A percentile compares a stretch with the other conserved stretches of the same genome.
Conservation (phyloP, 495 filamentous ascomycete species). For the Talaromyces nanjingensis region DNA sequence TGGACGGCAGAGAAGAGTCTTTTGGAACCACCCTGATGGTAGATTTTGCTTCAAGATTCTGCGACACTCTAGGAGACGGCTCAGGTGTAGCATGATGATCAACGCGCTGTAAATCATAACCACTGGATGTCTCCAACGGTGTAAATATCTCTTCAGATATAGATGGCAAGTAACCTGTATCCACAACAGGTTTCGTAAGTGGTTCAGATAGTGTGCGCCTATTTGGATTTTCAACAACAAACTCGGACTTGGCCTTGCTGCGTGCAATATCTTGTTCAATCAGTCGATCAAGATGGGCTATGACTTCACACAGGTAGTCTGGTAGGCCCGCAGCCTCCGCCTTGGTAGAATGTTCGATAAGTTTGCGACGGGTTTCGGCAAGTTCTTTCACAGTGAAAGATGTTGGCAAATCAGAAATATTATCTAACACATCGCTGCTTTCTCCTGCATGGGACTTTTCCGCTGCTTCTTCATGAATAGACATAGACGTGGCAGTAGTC, state of each 20-base stretch:
- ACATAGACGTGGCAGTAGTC: slow-evolving; percentile 48
- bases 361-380: slow-evolving; percentile 48
- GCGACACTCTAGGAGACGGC: not conserved
- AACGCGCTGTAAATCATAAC: slow-evolving; percentile 21
- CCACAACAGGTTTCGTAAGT: not conserved
- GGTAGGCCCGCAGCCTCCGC: slow-evolving; percentile 32
- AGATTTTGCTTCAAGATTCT: slow-evolving; percentile 19
- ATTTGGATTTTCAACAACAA: not conserved
- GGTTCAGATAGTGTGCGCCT: slow-evolving; percentile 7
- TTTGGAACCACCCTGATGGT: slow-evolving; percentile 45
- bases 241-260: slow-evolving; percentile 4
- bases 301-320: slow-evolving; percentile 49
- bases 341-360: slow-evolving; percentile 39
- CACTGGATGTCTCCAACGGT: slow-evolving; percentile 19
- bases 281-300: slow-evolving; percentile 55
- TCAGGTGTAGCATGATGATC: slow-evolving; percentile 1
- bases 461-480: slow-evolving; percentile 21
- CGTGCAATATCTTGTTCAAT: slow-evolving; percentile 40
- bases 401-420: slow-evolving; percentile 15
- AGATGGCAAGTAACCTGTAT: slow-evolving; percentile 8
- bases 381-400: slow-evolving; percentile 45
- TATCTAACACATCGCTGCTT: not conserved
- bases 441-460: not conserved
- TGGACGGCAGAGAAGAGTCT: slow-evolving; percentile 26
- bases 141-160: slow-evolving; percentile 11